Evolutionary conservation across 305 asterid genomes (phyloP), one percentile per base, ranked within the genome.

Genomic region (Fraxinus sp.): DNA sequence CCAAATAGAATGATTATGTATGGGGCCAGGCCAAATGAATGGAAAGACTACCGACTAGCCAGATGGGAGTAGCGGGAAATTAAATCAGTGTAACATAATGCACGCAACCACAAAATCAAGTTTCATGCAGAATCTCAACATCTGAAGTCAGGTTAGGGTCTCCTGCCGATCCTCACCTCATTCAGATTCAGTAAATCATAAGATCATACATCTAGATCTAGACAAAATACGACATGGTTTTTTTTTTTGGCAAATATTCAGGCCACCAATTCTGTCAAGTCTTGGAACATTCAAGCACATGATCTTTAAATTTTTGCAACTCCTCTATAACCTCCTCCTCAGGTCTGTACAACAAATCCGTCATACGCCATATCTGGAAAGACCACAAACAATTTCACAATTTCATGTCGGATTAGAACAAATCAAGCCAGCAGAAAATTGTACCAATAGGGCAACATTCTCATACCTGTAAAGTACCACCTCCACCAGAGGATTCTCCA

Each of bases 391-490:
- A 28, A 72, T n/a, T 52, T 18, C 10, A 77, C 77, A 20, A 16
- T 35, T 7, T 39, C 76, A 14, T 57, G 81, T 79, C 4, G 9
- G 37, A 4, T 28, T 70, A 70, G 75, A 80, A 81, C 43, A 79
- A 39, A 80, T 66, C 18, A 75, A 37, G 14, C 14, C 79, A 20
- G 43, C 22, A 30, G 16, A 72, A 57, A 32, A 11, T 22, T 73
- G 7, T 14, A 20, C 14, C 1, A 36, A 59, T 62, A 39, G 41
- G 75, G 55, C 8, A 79, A 87, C 49, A 72, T 70, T 30, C 3
- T n/a, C 71, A 70, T 87, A 96, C 99, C 97, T 96, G 99, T 83
- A 96, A 84, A 20, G 99, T 96, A 83, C 99, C 99, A 79, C 98
- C 98, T 7, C 99, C 99, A 74, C 95, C 95, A n/a, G 88, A 89